Evolutionary conservation across 2,329 filamentous ascomycete species (phyloP).

Genomic region (Scolecobasidium constrictum): DNA sequence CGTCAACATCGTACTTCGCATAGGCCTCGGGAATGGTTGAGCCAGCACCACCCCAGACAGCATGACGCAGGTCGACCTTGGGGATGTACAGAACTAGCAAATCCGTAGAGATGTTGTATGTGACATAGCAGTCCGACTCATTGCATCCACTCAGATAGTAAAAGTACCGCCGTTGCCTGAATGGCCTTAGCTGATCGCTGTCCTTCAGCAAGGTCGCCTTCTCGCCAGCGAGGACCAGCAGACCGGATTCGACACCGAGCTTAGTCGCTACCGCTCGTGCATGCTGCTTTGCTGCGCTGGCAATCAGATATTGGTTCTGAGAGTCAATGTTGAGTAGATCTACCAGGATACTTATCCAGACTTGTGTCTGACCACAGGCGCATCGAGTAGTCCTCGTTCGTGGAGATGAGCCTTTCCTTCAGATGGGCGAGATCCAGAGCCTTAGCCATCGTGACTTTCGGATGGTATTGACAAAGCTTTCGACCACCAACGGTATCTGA

Average conservation of each 20-base stretch:
- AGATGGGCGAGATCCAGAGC: constrained; percentile 3
- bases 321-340: background rate
- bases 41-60: constrained; percentile 54
- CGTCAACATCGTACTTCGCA: constrained; percentile 56
- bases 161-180: constrained; percentile 51
- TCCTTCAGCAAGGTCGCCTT: constrained; percentile 42
- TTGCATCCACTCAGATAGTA: constrained; percentile 45
- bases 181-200: constrained; percentile 45
- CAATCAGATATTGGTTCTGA: background rate
- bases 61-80: constrained; percentile 48
- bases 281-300: constrained; percentile 27
- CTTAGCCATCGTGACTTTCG: background rate
- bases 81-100: constrained; percentile 64
- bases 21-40: constrained; percentile 47
- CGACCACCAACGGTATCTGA: too few relatives aligned
- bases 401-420: background rate
- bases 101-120: constrained; percentile 49
- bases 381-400: constrained; percentile 1
- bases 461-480: too few relatives aligned
- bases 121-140: constrained; percentile 43
- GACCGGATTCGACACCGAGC: constrained; percentile 25
- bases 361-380: background rate
- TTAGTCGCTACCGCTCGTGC: constrained; percentile 25
- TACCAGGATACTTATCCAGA: constrained; percentile 7
- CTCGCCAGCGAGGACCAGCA: constrained; percentile 47